Conservation (phyloP, 352 stramenopile genomes). For the Phytophthora kernoviae region DNA sequence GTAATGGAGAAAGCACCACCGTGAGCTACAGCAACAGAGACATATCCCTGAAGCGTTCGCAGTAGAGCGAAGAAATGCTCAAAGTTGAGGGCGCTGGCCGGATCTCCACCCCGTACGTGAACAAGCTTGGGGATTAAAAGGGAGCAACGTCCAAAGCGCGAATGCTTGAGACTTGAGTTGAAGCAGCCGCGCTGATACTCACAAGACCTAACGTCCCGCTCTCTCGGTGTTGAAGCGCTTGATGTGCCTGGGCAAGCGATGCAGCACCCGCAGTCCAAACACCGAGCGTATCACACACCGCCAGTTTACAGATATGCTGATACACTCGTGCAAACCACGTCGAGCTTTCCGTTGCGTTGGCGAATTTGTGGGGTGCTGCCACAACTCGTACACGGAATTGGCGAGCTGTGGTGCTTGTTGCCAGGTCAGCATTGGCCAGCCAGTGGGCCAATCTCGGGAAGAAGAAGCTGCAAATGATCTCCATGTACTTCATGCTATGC, state of each 20-base stretch:
- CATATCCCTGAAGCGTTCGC: conserved; percentile 54
- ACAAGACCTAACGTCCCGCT: conserved; percentile 50
- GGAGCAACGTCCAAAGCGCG: conserved; percentile 36
- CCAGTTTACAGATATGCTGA: conserved; percentile 43
- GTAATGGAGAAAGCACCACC: conserved; percentile 42
- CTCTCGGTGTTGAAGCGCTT: conserved; percentile 29
- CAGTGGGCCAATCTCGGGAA: conserved; percentile 57
- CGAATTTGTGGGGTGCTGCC: conserved; percentile 46
- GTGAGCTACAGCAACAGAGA: conserved; percentile 39
- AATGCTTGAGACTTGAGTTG: conserved; percentile 39
- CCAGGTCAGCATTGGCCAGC: conserved; percentile 30
- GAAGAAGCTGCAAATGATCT: conserved; percentile 47
- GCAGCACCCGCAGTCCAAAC: conserved; percentile 4
- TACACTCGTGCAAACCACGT: conserved; percentile 52
- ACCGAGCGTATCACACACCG: conserved; percentile 24
- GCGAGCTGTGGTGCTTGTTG: neutral
- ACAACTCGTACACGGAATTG: conserved; percentile 44
- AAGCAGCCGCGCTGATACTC: conserved; percentile 35
- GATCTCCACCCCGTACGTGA: conserved; percentile 23
- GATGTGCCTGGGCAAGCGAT: conserved; percentile 4
- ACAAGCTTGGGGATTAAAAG: conserved; percentile 55
- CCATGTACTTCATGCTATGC: conserved; percentile 53
- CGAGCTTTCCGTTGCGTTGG: conserved; percentile 34
- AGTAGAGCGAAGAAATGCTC: conserved; percentile 70
- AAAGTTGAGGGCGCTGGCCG: conserved; percentile 30